phyloP scores from a whole-genome alignment of 176 grass and related monocot genomes.

The Phoenix roebelenii region DNA sequence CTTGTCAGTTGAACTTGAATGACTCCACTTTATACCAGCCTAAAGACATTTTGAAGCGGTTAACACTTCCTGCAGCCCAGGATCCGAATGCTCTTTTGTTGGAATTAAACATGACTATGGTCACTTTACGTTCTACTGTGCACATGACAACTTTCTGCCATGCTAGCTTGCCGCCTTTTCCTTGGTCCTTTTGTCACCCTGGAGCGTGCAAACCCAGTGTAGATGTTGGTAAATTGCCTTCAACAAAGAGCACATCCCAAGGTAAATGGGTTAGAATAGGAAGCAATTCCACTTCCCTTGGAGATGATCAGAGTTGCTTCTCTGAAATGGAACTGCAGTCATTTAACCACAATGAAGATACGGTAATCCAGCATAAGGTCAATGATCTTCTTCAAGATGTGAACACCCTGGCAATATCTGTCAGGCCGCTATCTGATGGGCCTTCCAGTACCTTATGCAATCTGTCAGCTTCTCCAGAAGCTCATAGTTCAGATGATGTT shows the following conservation, averaged over 20 bases:
- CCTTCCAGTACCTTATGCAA: constrained; percentile 38
- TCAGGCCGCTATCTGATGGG: constrained; percentile 30
- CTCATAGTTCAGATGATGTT: constrained; percentile 25
- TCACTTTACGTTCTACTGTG: constrained; percentile 29
- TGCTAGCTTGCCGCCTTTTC: constrained; percentile 82
- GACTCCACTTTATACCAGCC: constrained; percentile 37
- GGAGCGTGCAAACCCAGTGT: constrained; percentile 44
- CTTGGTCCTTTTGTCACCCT: constrained; percentile 60
- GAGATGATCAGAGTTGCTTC: constrained; percentile 4
- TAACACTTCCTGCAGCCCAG: constrained; percentile 44
- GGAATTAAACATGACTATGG: constrained; percentile 24
- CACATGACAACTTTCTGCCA: constrained; percentile 36
- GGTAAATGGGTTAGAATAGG: constrained; percentile 77
- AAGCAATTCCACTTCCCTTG: constrained; percentile 23
- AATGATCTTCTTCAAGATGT: constrained; percentile 65
- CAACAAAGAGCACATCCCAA: constrained; percentile 37
- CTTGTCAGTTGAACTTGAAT: constrained; percentile 34
- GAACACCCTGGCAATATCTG: constrained; percentile 30
- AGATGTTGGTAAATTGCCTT: constrained; percentile 58
- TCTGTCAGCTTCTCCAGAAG: constrained; percentile 36
- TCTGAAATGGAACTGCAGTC: neutral
- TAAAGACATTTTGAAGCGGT: constrained; percentile 56
- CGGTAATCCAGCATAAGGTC: constrained; percentile 28
- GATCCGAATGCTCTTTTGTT: constrained; percentile 53
- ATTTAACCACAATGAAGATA: constrained; percentile 29